Conservation (phyloP, 345 rosid species). For the Dimocarpus longan region DNA sequence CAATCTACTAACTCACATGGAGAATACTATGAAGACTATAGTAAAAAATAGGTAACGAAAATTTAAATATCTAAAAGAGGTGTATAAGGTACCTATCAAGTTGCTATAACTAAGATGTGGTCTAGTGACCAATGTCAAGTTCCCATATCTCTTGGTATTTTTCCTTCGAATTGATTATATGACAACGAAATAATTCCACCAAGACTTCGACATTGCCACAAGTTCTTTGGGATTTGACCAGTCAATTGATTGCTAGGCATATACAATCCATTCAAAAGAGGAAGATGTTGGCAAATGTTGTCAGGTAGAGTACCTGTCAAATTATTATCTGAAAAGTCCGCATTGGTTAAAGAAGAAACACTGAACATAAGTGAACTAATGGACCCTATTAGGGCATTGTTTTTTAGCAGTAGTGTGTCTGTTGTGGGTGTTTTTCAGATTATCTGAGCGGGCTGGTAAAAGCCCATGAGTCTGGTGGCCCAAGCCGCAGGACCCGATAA, state of each 20-base stretch:
- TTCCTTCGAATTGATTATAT: background rate
- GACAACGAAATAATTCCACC: background rate
- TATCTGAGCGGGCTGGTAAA: too few species aligned
- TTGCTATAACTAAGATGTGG: constrained; percentile 6
- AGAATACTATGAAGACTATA: too few species aligned
- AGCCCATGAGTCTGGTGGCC: too few species aligned
- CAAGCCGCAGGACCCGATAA: too few species aligned
- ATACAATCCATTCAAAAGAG: background rate
- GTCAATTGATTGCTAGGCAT: background rate
- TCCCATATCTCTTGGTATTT: constrained; percentile 23
- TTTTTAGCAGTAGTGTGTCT: too few species aligned
- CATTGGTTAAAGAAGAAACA: too few species aligned
- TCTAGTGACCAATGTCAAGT: background rate
- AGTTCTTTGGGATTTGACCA: background rate
- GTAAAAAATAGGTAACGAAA: too few species aligned
- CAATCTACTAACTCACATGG: too few species aligned
- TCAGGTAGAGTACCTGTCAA: background rate
- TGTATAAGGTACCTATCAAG: constrained; percentile 16
- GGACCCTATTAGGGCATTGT: too few species aligned
- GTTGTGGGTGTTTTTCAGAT: too few species aligned
- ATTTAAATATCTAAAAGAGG: background rate
- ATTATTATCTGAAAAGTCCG: too few species aligned
- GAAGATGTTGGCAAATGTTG: background rate
- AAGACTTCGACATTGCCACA: background rate
- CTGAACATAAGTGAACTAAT: too few species aligned